Evolutionary conservation across 257 asterid species (phyloP), one percentile per base, ranked within the genome.

Genomic region (Mentha longifolia): DNA sequence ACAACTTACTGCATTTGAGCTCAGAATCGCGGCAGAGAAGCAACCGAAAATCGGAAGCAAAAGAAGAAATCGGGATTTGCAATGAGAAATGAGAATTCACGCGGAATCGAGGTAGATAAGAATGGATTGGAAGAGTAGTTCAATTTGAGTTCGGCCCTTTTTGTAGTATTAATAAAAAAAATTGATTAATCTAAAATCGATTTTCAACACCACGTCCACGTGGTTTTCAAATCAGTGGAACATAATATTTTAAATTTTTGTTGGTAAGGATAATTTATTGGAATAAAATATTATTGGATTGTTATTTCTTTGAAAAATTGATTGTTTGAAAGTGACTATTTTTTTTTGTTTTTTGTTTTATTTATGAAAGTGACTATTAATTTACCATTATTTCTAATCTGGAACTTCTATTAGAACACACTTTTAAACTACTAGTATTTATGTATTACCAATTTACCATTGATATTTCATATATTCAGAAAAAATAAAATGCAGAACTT

Each of bases 1-100:
- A 60, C 50, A 62, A 73, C 84, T 69, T 76, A 73, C 79, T 42
- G 65, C 57, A 64, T n/a, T 47, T 25, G 63, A 72, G 67, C 45
- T n/a, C 42, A 16, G 43, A 35, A 54, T 16, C 49, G 51, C 46
- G 33, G 33, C 28, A 45, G 52, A 50, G 9, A 35, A 52, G 15
- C 4, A 3, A 45, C 31, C 3, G 58, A 17, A 66, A 30, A 4
- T 39, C 46, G 13, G 46, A 41, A 41, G 2, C 3, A 1, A 10
- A 52, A 43, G 39, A 76, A 13, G 49, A 43, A 68, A 52, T 22
- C 43, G 25, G 65, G 9, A 39, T 57, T 9, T 20, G 61, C 46
- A 49, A 61, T 28, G 74, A 46, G 7, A 37, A 46, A 39, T 51
- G 49, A 5, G 55, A 64, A 57, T n/a, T 30, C 42, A 50, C 43